phyloP scores from a whole-genome alignment of 1,284 basidiomycete species.

The Farysia itapuensis region DNA sequence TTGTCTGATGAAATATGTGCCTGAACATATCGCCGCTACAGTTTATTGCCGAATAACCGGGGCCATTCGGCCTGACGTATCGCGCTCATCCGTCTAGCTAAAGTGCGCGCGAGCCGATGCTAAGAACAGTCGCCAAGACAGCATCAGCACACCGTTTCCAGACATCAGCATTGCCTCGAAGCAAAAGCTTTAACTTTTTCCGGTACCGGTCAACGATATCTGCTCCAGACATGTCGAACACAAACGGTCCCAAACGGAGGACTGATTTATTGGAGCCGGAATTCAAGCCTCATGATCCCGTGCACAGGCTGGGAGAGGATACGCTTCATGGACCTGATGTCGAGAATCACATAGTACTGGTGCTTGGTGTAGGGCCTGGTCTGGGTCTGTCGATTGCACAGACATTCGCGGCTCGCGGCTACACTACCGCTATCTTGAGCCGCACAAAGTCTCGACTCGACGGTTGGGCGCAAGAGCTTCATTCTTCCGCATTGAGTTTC shows the following conservation, averaged over 20 bases:
- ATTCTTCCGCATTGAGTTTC: slow-evolving; percentile 10
- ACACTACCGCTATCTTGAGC: slow-evolving; percentile 41
- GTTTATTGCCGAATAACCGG: too few species aligned
- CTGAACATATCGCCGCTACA: too few species aligned
- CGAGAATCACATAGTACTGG: slow-evolving; percentile 31
- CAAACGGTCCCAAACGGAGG: slow-evolving; percentile 5
- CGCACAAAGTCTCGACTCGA: slow-evolving; percentile 32
- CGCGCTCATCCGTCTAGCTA: too few species aligned
- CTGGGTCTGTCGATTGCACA: slow-evolving; percentile 39
- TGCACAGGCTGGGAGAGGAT: slow-evolving; percentile 20
- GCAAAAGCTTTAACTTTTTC: too few species aligned
- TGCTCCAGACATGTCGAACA: too few species aligned
- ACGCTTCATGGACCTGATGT: slow-evolving; percentile 31
- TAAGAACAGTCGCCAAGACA: too few species aligned
- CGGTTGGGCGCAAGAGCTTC: slow-evolving; percentile 21
- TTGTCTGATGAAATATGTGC: too few species aligned
- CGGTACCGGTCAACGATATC: too few species aligned
- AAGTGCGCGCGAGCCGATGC: too few species aligned
- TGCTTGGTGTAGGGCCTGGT: slow-evolving; percentile 47
- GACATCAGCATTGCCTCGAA: too few species aligned
- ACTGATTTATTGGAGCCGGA: slow-evolving; percentile 29
- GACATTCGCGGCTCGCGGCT: slow-evolving; percentile 40
- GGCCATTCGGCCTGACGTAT: too few species aligned
- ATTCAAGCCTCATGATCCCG: slow-evolving; percentile 15
- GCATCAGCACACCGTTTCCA: too few species aligned